phyloP scores from a whole-genome alignment of 176 grass and related monocot species.

The Triticum dicoccoides region DNA sequence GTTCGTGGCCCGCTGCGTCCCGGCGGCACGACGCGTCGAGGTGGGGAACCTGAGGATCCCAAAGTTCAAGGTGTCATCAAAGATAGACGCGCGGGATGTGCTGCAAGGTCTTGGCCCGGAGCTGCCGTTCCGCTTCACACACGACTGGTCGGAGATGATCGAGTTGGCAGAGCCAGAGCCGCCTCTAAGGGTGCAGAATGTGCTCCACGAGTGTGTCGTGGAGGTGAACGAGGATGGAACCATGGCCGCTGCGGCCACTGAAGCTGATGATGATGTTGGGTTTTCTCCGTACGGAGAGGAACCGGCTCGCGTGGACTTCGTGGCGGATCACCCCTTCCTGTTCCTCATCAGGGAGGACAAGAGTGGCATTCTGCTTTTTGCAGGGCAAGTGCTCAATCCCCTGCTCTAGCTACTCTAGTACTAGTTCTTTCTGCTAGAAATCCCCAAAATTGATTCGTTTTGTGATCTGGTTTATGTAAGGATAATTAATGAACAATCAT shows the following conservation, averaged over 20 bases:
- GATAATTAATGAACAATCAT: no score
- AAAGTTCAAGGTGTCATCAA: background rate
- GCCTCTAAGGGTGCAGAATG: background rate
- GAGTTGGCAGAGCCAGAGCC: background rate
- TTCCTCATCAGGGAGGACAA: conserved; percentile 36
- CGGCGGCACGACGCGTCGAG: background rate
- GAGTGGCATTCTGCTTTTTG: conserved; percentile 5
- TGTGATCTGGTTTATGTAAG: no score
- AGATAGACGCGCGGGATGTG: background rate
- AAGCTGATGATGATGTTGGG: background rate
- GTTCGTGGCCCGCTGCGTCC: background rate
- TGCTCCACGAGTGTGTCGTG: conserved; percentile 11
- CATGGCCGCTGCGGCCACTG: conserved; percentile 31
- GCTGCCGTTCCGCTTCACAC: background rate
- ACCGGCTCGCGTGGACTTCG: conserved; percentile 4
- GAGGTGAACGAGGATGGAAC: conserved; percentile 47
- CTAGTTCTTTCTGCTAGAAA: background rate
- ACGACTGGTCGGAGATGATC: background rate
- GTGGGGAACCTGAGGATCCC: background rate
- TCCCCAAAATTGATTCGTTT: background rate
- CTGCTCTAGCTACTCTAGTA: background rate
- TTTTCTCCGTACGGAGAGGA: background rate
- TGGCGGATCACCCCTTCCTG: conserved; percentile 34
- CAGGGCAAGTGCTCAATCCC: conserved; percentile 30
- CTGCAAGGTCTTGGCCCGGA: background rate